phyloP scores from a whole-genome alignment of 2,329 filamentous ascomycete species.

The Cladophialophora bantiana region DNA sequence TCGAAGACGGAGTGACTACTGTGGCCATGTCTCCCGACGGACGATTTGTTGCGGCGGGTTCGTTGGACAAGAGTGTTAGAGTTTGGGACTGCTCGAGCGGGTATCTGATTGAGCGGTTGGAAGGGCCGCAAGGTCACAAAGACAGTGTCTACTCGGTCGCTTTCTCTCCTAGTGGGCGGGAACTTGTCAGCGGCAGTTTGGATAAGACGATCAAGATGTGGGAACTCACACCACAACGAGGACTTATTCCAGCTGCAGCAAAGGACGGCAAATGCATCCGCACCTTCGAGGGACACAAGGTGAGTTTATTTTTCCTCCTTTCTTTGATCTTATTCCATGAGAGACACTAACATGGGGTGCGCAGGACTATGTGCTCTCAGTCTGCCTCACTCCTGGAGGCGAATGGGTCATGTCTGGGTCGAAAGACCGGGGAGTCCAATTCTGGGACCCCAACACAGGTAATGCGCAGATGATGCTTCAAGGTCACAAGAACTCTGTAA shows the following conservation, averaged over 20 bases:
- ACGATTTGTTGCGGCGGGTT: conserved; percentile 91
- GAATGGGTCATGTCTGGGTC: conserved; percentile 97
- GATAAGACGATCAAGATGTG: conserved; percentile 99
- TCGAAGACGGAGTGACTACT: conserved; percentile 96
- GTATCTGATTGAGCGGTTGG: conserved; percentile 86
- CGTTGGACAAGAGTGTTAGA: conserved; percentile 94
- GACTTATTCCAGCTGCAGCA: conserved; percentile 69
- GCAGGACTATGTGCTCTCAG: conserved; percentile 93
- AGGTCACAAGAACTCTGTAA: conserved; percentile 98
- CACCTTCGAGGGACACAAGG: conserved; percentile 96
- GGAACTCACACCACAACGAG: conserved; percentile 80
- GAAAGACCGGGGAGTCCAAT: conserved; percentile 96
- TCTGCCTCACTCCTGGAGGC: conserved; percentile 91
- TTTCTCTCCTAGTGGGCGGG: conserved; percentile 90
- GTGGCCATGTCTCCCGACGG: conserved; percentile 97
- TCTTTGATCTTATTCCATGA: background rate
- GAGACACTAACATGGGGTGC: conserved; percentile 33
- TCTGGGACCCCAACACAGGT: conserved; percentile 95
- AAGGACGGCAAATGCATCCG: conserved; percentile 93
- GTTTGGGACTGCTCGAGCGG: conserved; percentile 93
- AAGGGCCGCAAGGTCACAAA: conserved; percentile 93
- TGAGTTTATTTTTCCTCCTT: conserved; percentile 52
- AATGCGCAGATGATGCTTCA: conserved; percentile 97
- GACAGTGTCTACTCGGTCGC: conserved; percentile 97
- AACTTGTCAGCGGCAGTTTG: conserved; percentile 90